These are phyloP conservation scores for Xerocomus brunneocitrinus DNA, from an alignment of 768 basidiomycete species.

Conservation along the genomic window DNA sequence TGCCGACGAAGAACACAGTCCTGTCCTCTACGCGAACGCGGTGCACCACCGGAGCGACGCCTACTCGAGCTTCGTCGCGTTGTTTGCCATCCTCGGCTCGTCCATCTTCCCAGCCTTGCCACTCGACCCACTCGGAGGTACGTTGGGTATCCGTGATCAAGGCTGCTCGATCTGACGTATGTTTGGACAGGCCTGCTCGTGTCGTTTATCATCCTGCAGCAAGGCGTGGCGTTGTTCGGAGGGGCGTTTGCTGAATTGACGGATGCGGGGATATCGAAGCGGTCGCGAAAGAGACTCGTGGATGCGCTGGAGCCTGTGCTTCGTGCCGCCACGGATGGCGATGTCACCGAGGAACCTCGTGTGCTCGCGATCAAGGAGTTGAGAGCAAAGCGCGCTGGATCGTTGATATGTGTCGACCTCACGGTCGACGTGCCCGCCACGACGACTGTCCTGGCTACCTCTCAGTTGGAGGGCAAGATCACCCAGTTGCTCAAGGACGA, in stretches of 20 bases:
- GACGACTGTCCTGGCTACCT: constrained; percentile 55
- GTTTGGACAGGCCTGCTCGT: constrained; percentile 64
- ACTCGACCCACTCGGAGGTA: constrained; percentile 91
- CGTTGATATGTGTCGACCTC: constrained; percentile 80
- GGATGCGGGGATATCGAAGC: constrained; percentile 69
- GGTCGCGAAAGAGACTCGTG: constrained; percentile 50
- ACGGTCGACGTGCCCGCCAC: constrained; percentile 61
- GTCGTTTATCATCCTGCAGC: constrained; percentile 82
- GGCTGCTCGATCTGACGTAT: constrained; percentile 3
- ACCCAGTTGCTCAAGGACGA: constrained; percentile 47
- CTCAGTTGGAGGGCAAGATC: constrained; percentile 61
- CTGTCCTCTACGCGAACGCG: constrained; percentile 93
- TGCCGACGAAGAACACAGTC: constrained; percentile 85
- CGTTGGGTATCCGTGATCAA: constrained; percentile 15
- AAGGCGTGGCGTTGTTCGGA: constrained; percentile 62
- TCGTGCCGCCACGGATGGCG: constrained; percentile 18
- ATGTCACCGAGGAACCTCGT: constrained; percentile 8
- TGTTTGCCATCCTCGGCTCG: constrained; percentile 88
- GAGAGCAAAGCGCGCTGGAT: constrained; percentile 74
- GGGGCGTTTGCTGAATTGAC: constrained; percentile 79
- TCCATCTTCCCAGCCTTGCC: constrained; percentile 83
- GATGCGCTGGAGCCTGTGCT: constrained; percentile 55
- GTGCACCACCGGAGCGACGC: constrained; percentile 97
- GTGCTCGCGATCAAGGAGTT: constrained; percentile 50
- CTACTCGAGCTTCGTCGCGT: constrained; percentile 86